Evolutionary conservation across 164 flowering plant species (phyloP).

Genomic region (Brasenia schreberi): DNA sequence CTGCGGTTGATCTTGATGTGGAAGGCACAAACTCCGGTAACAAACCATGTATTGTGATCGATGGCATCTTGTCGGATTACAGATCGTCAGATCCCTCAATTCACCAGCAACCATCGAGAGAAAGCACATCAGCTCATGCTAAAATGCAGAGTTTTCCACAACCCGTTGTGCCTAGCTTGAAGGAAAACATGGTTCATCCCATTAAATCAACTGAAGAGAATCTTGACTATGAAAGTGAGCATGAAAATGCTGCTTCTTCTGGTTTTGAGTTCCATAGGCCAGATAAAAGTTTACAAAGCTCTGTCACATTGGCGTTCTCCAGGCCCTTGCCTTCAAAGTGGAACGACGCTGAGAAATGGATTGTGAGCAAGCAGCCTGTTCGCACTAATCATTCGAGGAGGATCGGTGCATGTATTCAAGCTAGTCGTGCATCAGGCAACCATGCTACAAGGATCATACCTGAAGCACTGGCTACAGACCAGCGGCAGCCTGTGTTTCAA

Average conservation of each 20-base stretch:
- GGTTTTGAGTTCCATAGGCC: slow-evolving; percentile 91
- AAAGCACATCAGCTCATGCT: slow-evolving; percentile 4
- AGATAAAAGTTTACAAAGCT: slow-evolving; percentile 37
- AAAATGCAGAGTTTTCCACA: slow-evolving; percentile 19
- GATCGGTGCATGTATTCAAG: slow-evolving; percentile 22
- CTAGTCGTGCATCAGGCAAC: slow-evolving; percentile 18
- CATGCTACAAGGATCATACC: slow-evolving; percentile 44
- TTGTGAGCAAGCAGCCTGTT: slow-evolving; percentile 38
- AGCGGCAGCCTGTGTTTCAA: slow-evolving; percentile 13
- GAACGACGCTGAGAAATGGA: slow-evolving; percentile 98
- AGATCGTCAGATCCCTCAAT: too few species aligned
- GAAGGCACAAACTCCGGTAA: too few species aligned
- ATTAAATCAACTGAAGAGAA: slow-evolving; percentile 51
- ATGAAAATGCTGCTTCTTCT: slow-evolving; percentile 45
- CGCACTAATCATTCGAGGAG: slow-evolving; percentile 32
- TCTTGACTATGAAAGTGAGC: slow-evolving; percentile 45
- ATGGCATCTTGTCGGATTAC: too few species aligned
- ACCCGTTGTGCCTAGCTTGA: slow-evolving; percentile 10
- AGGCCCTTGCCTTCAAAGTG: slow-evolving; percentile 76
- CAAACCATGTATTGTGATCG: too few species aligned
- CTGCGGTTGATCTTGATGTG: too few species aligned
- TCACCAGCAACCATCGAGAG: too few species aligned
- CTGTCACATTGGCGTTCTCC: slow-evolving; percentile 27
- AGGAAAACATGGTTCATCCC: slow-evolving; percentile 47
- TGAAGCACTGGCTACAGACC: slow-evolving; percentile 33